These are phyloP conservation scores for Pneumocystis sp. DNA, from an alignment of 1,139 yeast species.

Conservation along the genomic window DNA sequence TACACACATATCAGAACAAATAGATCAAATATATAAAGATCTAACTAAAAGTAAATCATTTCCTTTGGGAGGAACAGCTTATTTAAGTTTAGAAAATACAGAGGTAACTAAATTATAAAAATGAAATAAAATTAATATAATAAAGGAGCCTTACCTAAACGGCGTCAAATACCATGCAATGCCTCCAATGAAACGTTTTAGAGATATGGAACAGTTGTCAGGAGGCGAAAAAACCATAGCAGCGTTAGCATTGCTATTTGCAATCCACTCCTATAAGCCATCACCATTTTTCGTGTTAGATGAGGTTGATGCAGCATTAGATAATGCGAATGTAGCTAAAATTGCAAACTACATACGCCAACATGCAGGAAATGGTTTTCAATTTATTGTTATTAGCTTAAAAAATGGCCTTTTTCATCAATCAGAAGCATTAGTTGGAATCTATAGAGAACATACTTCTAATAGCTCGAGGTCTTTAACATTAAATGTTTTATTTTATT, in stretches of 20 bases:
- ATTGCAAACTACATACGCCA: conserved; percentile 71
- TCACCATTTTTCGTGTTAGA: conserved; percentile 92
- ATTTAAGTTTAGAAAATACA: conserved; percentile 70
- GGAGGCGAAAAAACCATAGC: conserved; percentile 98
- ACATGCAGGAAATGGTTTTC: conserved; percentile 67
- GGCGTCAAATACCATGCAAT: conserved; percentile 88
- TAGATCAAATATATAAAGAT: conserved; percentile 76
- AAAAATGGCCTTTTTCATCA: conserved; percentile 77
- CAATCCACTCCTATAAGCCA: conserved; percentile 81
- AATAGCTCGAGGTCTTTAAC: conserved; percentile 69
- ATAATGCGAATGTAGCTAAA: conserved; percentile 69
- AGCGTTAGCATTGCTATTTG: conserved; percentile 79
- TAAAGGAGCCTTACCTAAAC: conserved; percentile 53
- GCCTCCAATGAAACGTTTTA: conserved; percentile 90
- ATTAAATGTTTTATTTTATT: conserved; percentile 38
- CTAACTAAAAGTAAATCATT: conserved; percentile 52
- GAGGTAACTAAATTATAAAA: conserved; percentile 27
- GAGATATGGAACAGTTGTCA: conserved; percentile 82
- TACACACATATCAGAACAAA: conserved; percentile 53
- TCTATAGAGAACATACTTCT: conserved; percentile 67
- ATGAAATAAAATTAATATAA: background rate
- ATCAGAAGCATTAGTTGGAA: conserved; percentile 85
- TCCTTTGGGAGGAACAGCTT: conserved; percentile 85
- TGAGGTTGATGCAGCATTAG: conserved; percentile 95
- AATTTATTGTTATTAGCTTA: conserved; percentile 84